Evolutionary conservation across 192 early-diverging fungal species (phyloP).

Genomic region (Pecoramyces ruminantium): DNA sequence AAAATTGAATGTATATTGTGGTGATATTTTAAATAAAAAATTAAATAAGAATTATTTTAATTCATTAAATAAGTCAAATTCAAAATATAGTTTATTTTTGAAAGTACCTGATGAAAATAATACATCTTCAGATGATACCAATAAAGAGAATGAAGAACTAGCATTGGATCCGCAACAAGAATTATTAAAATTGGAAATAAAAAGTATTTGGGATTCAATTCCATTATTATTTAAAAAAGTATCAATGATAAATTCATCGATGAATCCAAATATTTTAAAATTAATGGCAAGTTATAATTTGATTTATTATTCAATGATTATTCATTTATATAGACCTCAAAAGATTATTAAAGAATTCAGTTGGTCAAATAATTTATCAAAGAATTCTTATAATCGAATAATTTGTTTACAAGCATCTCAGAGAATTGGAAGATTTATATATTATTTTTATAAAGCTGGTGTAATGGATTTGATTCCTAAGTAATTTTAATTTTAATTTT

Average conservation of each 20-base stretch:
- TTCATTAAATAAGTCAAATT: neutral
- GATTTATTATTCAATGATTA: neutral
- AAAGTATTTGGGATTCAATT: neutral
- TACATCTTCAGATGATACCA: neutral
- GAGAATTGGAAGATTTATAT: neutral
- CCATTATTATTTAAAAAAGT: neutral
- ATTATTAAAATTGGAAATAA: neutral
- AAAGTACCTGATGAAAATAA: neutral
- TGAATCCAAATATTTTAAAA: neutral
- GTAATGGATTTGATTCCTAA: neutral
- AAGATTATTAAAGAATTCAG: neutral
- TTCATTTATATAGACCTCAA: neutral
- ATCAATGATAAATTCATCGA: neutral
- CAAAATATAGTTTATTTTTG: neutral
- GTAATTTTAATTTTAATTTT: neutral
- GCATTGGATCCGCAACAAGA: neutral
- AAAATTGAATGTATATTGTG: neutral
- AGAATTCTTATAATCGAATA: neutral
- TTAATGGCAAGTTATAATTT: neutral
- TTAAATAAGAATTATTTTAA: neutral
- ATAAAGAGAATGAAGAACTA: too few relatives aligned
- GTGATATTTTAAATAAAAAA: neutral
- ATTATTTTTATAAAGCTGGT: neutral
- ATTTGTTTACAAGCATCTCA: neutral
- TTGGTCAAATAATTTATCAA: neutral